Base-by-base conservation (phyloP, 768 basidiomycete genomes). In the Pluteus cervinus region DNA sequence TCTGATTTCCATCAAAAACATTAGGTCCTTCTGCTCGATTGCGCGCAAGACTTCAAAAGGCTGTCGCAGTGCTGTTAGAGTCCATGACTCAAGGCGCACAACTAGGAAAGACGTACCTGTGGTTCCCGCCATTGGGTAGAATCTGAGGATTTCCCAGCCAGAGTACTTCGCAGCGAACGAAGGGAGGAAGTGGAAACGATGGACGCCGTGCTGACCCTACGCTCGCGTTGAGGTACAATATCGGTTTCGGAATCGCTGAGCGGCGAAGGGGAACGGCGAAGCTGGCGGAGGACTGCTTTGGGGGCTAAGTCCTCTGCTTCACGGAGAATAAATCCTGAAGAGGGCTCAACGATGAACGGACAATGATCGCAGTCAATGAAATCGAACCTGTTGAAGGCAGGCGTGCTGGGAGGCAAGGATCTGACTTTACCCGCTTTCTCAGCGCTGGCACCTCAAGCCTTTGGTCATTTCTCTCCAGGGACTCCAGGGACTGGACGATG, bases 11-110 rank as follows among this genome's bases (percentile, higher is more conserved):
- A 87, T 86, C 6, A 93, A 66, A 53, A 76, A 84, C 56, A 76
- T 72, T 23, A 94, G 65, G 58, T 97, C 86, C 51, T 84, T 85
- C 24, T 69, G 68, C 49, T 98, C 93, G 15, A 97, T 73, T 2
- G 93, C 93, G 35, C 82, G 69, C 51, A 92, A 75, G 0, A 96
- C 65, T 63, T 92, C 64, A 36, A 62, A 72, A 1, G 69, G 62
- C 70, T 72, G 38, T 37, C 11, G 14, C 41, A 34, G 18, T 42
- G 35, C 18, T 28, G 14, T 29, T 9, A 6, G 31, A 24, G 24
- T 37, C n/a, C 12, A 21, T 79, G 0, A 77, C 69, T 66, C 79
- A 29, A 9, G 34, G 24, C 21, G 26, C 11, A 21, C 28, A 23
- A 11, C 29, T 16, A 26, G 22, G 7, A 31, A 14, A 18, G 7